Conservation (phyloP, 2,329 filamentous ascomycete species). For the Xylaria sp. region DNA sequence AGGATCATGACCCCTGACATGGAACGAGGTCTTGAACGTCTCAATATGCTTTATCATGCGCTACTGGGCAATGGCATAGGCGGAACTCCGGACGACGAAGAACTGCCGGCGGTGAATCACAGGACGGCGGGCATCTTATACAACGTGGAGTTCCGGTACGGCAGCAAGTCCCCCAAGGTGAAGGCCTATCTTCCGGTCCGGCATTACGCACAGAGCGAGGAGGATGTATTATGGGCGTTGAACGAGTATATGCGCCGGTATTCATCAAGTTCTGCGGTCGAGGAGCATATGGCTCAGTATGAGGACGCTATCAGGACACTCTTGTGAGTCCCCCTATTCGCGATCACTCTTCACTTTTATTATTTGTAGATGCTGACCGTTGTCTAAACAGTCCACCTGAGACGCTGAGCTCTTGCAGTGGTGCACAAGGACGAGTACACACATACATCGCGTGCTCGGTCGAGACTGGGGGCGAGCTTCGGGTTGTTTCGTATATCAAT, state of each 20-base stretch:
- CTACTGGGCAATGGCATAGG: not conserved
- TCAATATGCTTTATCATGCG: constrained; percentile 6
- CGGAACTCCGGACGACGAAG: not conserved
- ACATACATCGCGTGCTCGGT: not conserved
- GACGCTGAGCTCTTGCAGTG: not conserved
- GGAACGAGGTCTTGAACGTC: constrained; percentile 3
- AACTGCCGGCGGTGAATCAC: not conserved
- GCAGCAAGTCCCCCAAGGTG: not conserved
- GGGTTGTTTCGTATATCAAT: not conserved
- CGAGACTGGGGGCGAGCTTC: not conserved
- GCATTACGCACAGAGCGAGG: constrained; percentile 11
- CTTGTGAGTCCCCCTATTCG: not conserved
- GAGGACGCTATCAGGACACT: not conserved
- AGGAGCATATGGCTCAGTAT: not conserved
- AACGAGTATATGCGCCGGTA: constrained; percentile 7
- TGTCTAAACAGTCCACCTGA: not conserved
- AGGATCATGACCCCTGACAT: constrained; percentile 6
- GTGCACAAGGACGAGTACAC: not conserved
- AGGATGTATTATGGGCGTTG: constrained; percentile 3
- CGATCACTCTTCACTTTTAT: too few relatives aligned
- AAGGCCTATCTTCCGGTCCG: constrained; percentile 12
- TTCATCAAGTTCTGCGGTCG: not conserved
- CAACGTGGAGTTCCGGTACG: constrained; percentile 9
- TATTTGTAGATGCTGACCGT: not conserved
- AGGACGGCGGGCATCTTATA: constrained; percentile 11